Conservation (phyloP, 306 rosid species). For the Cyclanthera cordifolia region DNA sequence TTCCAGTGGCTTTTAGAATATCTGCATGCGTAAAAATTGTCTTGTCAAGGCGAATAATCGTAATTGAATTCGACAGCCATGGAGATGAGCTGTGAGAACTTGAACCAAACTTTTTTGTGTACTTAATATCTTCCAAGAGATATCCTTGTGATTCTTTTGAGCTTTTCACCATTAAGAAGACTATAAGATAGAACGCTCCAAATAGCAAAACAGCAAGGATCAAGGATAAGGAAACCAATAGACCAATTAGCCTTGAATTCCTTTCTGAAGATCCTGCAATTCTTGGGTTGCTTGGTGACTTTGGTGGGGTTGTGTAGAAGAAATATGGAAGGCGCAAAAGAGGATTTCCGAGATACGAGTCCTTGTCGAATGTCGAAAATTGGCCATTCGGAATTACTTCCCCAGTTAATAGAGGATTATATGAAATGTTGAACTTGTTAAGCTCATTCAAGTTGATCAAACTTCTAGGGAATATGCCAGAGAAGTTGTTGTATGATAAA, state of each 20-base stretch:
- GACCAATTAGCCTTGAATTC: constrained; percentile 22
- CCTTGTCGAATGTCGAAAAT: constrained; percentile 53
- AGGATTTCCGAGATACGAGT: constrained; percentile 63
- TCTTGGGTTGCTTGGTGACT: neutral
- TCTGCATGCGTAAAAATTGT: constrained; percentile 70
- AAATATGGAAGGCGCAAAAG: constrained; percentile 43
- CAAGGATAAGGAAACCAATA: constrained; percentile 27
- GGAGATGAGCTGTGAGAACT: constrained; percentile 48
- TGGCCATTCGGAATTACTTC: constrained; percentile 42
- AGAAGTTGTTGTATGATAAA: constrained; percentile 69
- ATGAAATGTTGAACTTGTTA: constrained; percentile 82
- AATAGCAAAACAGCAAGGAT: constrained; percentile 35
- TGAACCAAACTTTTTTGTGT: constrained; percentile 29
- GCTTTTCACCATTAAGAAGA: constrained; percentile 32
- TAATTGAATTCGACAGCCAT: constrained; percentile 51
- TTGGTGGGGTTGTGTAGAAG: constrained; percentile 20
- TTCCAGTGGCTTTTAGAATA: constrained; percentile 62
- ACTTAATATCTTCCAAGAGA: constrained; percentile 33
- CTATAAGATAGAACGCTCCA: constrained; percentile 36
- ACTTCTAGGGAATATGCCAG: constrained; percentile 64
- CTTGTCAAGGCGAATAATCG: constrained; percentile 70
- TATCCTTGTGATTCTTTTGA: constrained; percentile 32
- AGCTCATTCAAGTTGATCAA: constrained; percentile 45
- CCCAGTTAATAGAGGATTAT: constrained; percentile 62
- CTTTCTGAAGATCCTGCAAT: constrained; percentile 6